Evolutionary conservation across 768 basidiomycete genomes (phyloP).

Genomic region (Russula virescens): DNA sequence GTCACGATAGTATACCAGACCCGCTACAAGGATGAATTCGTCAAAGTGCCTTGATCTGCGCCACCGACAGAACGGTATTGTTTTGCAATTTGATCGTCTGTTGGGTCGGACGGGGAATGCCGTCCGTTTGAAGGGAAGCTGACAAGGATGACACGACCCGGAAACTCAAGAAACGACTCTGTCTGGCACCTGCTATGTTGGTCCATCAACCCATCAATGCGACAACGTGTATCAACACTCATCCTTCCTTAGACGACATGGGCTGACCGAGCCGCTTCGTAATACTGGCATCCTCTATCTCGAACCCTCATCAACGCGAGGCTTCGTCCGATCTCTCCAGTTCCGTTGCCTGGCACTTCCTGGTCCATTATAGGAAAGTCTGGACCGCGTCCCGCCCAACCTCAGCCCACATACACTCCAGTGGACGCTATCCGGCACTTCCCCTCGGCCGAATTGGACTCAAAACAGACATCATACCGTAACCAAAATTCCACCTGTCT

Average conservation of each 20-base stretch:
- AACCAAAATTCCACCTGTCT: conserved; percentile 18
- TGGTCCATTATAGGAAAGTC: background rate
- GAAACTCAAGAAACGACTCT: background rate
- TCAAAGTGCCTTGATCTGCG: background rate
- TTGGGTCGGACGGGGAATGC: conserved; percentile 3
- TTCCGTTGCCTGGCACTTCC: no score
- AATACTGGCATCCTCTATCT: no score
- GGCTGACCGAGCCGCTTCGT: background rate
- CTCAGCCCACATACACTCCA: background rate
- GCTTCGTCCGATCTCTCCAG: no score
- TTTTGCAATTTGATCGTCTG: background rate
- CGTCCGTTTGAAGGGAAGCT: conserved; percentile 4
- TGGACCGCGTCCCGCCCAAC: background rate
- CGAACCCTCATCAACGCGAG: no score
- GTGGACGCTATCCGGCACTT: background rate
- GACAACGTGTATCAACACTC: conserved; percentile 3
- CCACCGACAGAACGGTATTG: conserved; percentile 3
- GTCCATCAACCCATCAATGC: no score
- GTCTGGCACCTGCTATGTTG: no score
- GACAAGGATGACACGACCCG: conserved; percentile 4
- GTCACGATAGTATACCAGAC: no score
- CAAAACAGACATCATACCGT: conserved; percentile 12
- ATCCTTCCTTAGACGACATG: conserved; percentile 8
- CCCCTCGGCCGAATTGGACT: background rate
- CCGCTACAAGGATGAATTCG: no score